Percentiles rank a stretch among this genome's conserved stretches.
Conservation (phyloP, 352 stramenopile genomes). For the Ophiocytium majus region DNA sequence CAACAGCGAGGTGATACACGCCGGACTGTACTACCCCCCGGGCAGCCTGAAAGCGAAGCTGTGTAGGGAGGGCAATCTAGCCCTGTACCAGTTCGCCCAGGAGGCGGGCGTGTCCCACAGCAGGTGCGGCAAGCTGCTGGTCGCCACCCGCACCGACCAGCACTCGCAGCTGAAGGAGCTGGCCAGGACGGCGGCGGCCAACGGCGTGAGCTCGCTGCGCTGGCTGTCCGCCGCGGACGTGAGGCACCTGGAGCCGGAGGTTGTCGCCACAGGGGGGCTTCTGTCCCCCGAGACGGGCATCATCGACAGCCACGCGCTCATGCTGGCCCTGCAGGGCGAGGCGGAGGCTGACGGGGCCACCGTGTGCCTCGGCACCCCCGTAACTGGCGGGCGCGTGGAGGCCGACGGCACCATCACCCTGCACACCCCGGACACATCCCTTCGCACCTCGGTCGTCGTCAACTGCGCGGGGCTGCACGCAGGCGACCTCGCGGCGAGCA, state of each 20-base stretch:
- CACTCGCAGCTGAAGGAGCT: slow-evolving; percentile 57
- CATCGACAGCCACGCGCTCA: slow-evolving; percentile 85
- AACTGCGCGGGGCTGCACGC: slow-evolving; percentile 84
- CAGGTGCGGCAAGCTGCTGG: slow-evolving; percentile 91
- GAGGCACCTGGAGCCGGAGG: slow-evolving; percentile 64
- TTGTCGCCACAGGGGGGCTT: slow-evolving; percentile 66
- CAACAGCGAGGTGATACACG: slow-evolving; percentile 94
- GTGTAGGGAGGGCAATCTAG: slow-evolving; percentile 76
- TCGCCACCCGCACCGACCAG: slow-evolving; percentile 74
- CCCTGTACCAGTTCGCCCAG: slow-evolving; percentile 86
- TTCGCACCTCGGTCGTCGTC: slow-evolving; percentile 64
- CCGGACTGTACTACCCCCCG: slow-evolving; percentile 86
- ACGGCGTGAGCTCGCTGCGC: slow-evolving; percentile 64
- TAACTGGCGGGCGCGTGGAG: slow-evolving; percentile 54
- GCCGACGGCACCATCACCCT: background rate
- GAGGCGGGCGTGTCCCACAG: slow-evolving; percentile 71
- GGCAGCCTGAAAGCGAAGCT: slow-evolving; percentile 80
- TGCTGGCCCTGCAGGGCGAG: slow-evolving; percentile 82
- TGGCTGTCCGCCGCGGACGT: slow-evolving; percentile 64
- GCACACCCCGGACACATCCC: background rate
- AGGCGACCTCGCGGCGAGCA: slow-evolving; percentile 35
- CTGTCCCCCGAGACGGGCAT: slow-evolving; percentile 91
- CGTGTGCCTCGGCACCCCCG: slow-evolving; percentile 69
- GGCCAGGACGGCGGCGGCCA: slow-evolving; percentile 55
- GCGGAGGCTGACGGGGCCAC: slow-evolving; percentile 77